Conservation (phyloP, 768 basidiomycete species). For the Suillus ampliporus region DNA sequence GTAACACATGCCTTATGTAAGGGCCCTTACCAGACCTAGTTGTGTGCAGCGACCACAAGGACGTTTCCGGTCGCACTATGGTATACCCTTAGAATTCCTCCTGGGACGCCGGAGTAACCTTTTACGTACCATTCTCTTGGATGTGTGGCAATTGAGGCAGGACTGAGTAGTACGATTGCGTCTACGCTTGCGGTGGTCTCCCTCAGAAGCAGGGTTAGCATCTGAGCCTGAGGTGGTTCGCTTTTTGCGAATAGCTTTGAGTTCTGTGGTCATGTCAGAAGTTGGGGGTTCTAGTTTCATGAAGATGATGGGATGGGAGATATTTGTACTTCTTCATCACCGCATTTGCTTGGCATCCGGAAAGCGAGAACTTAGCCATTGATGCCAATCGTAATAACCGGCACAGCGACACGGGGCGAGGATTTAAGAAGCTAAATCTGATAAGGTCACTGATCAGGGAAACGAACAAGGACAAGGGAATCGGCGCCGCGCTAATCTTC, state of each 20-base stretch:
- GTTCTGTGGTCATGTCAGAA: constrained; percentile 34
- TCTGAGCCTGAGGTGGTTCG: constrained; percentile 30
- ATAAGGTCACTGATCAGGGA: constrained; percentile 17
- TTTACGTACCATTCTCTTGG: constrained; percentile 68
- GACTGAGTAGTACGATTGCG: constrained; percentile 78
- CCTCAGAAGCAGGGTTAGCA: constrained; percentile 43
- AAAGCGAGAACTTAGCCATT: constrained; percentile 7
- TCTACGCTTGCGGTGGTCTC: constrained; percentile 64
- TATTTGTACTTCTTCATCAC: constrained; percentile 34
- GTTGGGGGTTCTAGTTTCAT: constrained; percentile 1
- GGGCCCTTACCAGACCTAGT: constrained; percentile 42
- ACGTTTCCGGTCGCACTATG: constrained; percentile 53
- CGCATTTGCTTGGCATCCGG: constrained; percentile 26
- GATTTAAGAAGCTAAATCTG: constrained; percentile 17
- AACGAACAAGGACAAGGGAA: constrained; percentile 18
- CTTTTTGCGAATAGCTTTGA: constrained; percentile 35
- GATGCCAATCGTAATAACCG: constrained; percentile 18
- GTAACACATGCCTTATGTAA: constrained; percentile 34
- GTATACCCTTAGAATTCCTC: background rate
- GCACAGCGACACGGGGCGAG: constrained; percentile 14
- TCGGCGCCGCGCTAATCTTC: constrained; percentile 19
- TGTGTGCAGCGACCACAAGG: constrained; percentile 53
- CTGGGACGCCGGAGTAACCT: no score
- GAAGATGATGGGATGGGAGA: constrained; percentile 17
- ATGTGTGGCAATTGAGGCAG: constrained; percentile 75